Base-by-base conservation (phyloP, 2,329 filamentous ascomycete species). In the Scopulariopsis brevicaulis region DNA sequence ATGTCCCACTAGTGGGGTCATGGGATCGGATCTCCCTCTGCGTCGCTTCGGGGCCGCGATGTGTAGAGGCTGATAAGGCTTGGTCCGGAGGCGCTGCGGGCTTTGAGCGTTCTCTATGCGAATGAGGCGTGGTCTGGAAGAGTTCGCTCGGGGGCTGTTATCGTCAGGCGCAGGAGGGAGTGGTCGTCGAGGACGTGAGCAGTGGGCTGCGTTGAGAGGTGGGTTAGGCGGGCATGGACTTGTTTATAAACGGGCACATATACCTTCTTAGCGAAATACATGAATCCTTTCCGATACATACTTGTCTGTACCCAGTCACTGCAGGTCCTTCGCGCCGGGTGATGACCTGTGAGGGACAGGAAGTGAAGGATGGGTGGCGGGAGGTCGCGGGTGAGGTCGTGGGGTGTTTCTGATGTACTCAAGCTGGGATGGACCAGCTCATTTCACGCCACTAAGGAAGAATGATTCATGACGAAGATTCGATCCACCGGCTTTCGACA, bases 1-100 rank as follows among this genome's bases (percentile, higher is more conserved):
- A 58, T 58, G 56, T 58, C 56, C 12, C 56, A 58, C 46, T 58
- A 52, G 35, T 18, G 25, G 35, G 50, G n/a, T 5, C 46, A 11
- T 50, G n/a, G 28, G 7, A 24, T 24, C 20, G 46, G 20, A 50
- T 24, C 46, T 8, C 6, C 4, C n/a, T 24, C 46, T 50, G 22
- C 46, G 20, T 50, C 46, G 46, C n/a, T 4, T n/a, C 11, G 20
- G 11, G 20, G 20, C 20, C n/a, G 46, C n/a, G 53, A 37, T 37
- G 20, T 14, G 22, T 54, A 40, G 34, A 11, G 28, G 32, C 32
- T 37, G n/a, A 32, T 54, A 24, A 20, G 34, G 12, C 6, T 54
- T 15, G 53, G 53, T 2, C n/a, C 53, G 4, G 34, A 7, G 10
- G 53, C 40, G 6, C 10, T 50, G n/a, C 20, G 20, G 46, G 46